Percentiles rank a stretch among this genome's conserved stretches.
These are phyloP conservation scores for Psilocybe cubensis DNA, from an alignment of 768 basidiomycete species.

Conservation along the genomic window DNA sequence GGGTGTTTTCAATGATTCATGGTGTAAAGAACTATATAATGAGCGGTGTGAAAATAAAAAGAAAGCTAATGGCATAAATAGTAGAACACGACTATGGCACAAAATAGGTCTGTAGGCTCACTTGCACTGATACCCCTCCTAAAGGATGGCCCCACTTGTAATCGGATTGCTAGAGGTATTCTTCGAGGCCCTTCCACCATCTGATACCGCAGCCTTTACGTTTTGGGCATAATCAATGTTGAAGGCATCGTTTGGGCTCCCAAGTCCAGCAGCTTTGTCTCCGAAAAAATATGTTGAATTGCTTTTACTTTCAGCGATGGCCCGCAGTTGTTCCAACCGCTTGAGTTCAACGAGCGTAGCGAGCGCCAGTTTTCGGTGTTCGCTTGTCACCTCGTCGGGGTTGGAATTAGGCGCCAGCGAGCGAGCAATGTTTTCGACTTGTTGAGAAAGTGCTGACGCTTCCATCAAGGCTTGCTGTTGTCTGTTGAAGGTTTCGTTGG, in stretches of 20 bases:
- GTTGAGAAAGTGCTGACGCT: conserved; percentile 49
- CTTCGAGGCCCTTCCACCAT: background rate
- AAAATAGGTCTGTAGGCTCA: too few species aligned
- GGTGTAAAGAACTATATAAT: too few species aligned
- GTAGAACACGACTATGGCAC: too few species aligned
- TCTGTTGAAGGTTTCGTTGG: conserved; percentile 15
- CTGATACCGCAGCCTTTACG: conserved; percentile 34
- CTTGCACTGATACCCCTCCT: background rate
- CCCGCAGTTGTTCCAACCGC: conserved; percentile 54
- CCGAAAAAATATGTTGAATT: conserved; percentile 65
- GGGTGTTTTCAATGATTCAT: too few species aligned
- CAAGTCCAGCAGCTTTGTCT: conserved; percentile 37
- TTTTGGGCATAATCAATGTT: conserved; percentile 52
- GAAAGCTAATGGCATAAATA: too few species aligned
- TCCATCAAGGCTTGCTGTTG: conserved; percentile 49
- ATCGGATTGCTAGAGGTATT: background rate
- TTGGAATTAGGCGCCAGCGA: conserved; percentile 35
- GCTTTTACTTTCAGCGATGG: conserved; percentile 51
- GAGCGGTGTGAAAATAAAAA: too few species aligned
- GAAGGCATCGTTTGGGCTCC: conserved; percentile 41
- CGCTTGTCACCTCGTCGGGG: conserved; percentile 30
- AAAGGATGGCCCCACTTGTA: background rate
- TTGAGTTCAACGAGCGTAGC: conserved; percentile 48
- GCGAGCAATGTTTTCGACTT: conserved; percentile 48
- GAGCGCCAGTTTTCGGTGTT: conserved; percentile 43